Evolutionary conservation across 768 basidiomycete genomes (phyloP), one percentile per base, ranked within the genome.

Genomic region (Kwoniella shandongensis): DNA sequence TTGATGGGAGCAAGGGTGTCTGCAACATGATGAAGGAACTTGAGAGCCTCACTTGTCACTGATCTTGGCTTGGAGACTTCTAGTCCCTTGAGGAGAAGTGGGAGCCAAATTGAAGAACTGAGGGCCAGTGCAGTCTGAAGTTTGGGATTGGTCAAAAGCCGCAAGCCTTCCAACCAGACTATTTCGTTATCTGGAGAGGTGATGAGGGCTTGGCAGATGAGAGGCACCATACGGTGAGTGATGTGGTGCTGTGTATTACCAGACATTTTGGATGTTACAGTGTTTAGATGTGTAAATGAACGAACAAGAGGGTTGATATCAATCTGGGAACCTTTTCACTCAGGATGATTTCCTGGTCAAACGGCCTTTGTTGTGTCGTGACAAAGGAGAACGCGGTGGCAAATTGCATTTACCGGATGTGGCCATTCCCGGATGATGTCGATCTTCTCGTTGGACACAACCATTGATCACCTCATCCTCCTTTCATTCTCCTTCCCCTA

Each of bases 41-140:
- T 54, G 36, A 69, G 39, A n/a, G 63, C 65, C 17, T 55, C 47
- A 4, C 53, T 20, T 11, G 65, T 66, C 18, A 72, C 68, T n/a
- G 55, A 40, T 3, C 42, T 40, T 11, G 67, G 47, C 38, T 64
- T 52, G 1, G 47, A n/a, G 1, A 54, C 20, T 5, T 69, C 68
- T 23, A 72, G 62, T 2, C 63, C 66, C 38, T 61, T 62, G 17
- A 72, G 61, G 8, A 72, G 42, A 5, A 72, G 62, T 15, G 70
- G 66, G 26, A 72, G 50, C 70, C 70, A 72, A 44, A 72, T 72
- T 12, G 70, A 72, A 7, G 63, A 59, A 3, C 68, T 72, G 17
- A 63, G 42, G 3, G 39, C 29, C 46, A 69, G 65, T 13, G 66
- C 57, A 10, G 56, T 44, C 15, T 57, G 59, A 3, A 72, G 57